Evolutionary conservation across 2,329 filamentous ascomycete genomes (phyloP), one percentile per base, ranked within the genome.

Genomic region (Pseudogymnoascus destructans): DNA sequence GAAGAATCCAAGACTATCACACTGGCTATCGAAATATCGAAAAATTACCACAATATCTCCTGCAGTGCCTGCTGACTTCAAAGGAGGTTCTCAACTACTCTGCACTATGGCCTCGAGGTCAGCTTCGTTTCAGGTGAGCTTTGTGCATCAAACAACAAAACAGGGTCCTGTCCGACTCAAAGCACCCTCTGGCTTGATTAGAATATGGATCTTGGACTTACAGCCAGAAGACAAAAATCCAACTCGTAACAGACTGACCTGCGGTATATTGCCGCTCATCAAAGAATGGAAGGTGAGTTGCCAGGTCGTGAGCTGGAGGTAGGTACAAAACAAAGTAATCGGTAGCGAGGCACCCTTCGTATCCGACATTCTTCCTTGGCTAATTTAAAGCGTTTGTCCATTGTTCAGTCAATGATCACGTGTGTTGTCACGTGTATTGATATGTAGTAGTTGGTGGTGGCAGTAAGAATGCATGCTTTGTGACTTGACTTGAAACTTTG

Each of bases 31-130:
- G 46, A 52, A 52, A 30, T 52, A 52, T 52, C 46, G 46, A 52
- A 52, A 25, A 52, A 52, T 32, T 52, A 52, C 46, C 10, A 52
- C 46, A 68, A 70, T 70, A 68, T 73, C 81, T 87, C 83, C 85
- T 88, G 86, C 85, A 89, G 86, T 80, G 80, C 85, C 84, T 79
- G 85, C 85, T 88, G 85, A 84, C 83, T 82, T 86, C 82, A 85
- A 85, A 85, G 82, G 81, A 84, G 80, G 46, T 52, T 52, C 25
- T 52, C 46, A 52, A 52, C 46, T 77, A 64, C 59, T 64, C 58
- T 62, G 66, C 65, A 68, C 57, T 33, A 11, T 27, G 27, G 30
- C 4, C 11, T 15, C n/a, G 52, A 54, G 40, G 35, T 46, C 42
- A 59, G 57, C 32, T 55, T 30, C 19, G 54, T 56, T 40, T 35